These are phyloP conservation scores for Lepraria neglecta DNA, from an alignment of 495 filamentous ascomycete genomes.

Conservation along the genomic window DNA sequence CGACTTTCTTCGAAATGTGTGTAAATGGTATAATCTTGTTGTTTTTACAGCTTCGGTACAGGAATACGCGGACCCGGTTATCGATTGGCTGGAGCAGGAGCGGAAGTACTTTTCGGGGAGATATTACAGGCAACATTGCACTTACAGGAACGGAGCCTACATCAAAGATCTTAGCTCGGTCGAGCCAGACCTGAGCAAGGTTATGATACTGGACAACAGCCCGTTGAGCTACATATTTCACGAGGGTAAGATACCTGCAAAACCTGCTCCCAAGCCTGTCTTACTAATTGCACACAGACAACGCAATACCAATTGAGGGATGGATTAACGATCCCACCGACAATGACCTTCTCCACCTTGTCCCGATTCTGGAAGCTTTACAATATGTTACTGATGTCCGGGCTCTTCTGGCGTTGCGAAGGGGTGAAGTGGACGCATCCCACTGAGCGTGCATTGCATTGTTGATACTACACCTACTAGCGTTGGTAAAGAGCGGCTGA, in stretches of 20 bases:
- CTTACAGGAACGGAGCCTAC: conserved; percentile 86
- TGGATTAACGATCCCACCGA: conserved; percentile 91
- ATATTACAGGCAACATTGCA: conserved; percentile 96
- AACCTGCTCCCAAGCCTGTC: conserved; percentile 37
- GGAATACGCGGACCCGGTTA: conserved; percentile 97
- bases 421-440: conserved; percentile 61
- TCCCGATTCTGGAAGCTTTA: conserved; percentile 89
- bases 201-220: conserved; percentile 98
- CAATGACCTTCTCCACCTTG: conserved; percentile 80
- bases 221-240: conserved; percentile 98
- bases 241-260: conserved; percentile 56
- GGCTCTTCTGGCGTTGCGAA: conserved; percentile 76
- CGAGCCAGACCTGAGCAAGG: conserved; percentile 90
- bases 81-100: conserved; percentile 97
- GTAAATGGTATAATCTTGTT: conserved; percentile 98
- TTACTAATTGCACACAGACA: conserved; percentile 54
- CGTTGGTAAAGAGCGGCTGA: not conserved
- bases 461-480: not conserved
- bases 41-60: conserved; percentile 96
- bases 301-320: conserved; percentile 87
- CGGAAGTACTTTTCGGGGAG: conserved; percentile 88
- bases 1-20: conserved; percentile 89
- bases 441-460: conserved; percentile 16
- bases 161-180: conserved; percentile 97
- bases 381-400: conserved; percentile 95